Conservation (phyloP, 495 filamentous ascomycete species). For the Talaromyces trachyspermus region DNA sequence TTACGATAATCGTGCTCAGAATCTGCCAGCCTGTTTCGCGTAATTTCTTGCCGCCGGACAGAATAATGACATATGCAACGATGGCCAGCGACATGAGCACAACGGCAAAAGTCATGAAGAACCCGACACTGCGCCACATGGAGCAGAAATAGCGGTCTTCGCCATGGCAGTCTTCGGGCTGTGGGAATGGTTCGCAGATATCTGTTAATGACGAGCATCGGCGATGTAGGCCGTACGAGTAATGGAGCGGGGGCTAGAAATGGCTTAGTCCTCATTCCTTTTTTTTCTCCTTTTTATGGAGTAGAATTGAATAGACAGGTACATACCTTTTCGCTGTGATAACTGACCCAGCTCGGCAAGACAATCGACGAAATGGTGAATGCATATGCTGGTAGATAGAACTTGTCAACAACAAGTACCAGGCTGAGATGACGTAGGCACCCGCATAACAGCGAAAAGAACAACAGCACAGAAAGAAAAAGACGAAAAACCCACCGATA, state of each 20-base stretch:
- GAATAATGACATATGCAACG: conserved; percentile 64
- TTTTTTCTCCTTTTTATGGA: too few relatives aligned
- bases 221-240: conserved; percentile 72
- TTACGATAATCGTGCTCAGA: conserved; percentile 52
- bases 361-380: conserved; percentile 70
- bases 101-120: conserved; percentile 74
- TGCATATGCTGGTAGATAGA: conserved; percentile 51
- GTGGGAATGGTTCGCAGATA: conserved; percentile 51
- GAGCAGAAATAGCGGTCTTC: conserved; percentile 74
- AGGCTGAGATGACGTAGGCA: neutral
- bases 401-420: conserved; percentile 1
- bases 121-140: conserved; percentile 83
- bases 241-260: conserved; percentile 40
- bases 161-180: conserved; percentile 59
- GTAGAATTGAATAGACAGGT: neutral
- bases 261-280: neutral
- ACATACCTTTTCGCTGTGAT: conserved; percentile 52
- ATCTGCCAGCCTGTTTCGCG: conserved; percentile 73
- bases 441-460: neutral
- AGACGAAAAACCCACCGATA: conserved; percentile 50
- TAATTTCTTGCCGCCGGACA: conserved; percentile 69
- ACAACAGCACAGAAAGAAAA: conserved; percentile 21
- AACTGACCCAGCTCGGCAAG: conserved; percentile 74
- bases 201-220: conserved; percentile 64
- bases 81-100: conserved; percentile 68